Conservation (phyloP, 306 rosid species). For the Oxytropis ochrocephala region DNA sequence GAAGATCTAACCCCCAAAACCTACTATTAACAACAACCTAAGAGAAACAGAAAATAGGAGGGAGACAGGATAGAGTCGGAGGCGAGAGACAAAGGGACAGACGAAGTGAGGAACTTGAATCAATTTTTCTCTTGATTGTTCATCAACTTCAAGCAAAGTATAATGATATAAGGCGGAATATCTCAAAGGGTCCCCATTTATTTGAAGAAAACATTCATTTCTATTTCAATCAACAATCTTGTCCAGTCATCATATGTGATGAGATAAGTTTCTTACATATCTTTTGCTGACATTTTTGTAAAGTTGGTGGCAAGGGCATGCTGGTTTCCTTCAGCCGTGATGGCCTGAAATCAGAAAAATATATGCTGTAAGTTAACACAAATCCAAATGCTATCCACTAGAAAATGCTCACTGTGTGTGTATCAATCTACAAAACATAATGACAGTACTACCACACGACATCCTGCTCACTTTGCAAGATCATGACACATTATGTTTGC, state of each 20-base stretch:
- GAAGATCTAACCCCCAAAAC: no score
- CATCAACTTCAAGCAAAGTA: neutral
- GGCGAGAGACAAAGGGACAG: neutral
- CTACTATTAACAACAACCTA: no score
- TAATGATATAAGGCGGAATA: neutral
- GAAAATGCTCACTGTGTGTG: neutral
- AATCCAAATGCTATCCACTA: neutral
- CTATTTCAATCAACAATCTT: constrained; percentile 9
- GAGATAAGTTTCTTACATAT: constrained; percentile 57
- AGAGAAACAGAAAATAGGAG: no score
- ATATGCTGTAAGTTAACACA: constrained; percentile 6
- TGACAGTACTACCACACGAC: constrained; percentile 68
- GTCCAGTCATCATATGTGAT: neutral
- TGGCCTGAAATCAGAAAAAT: constrained; percentile 62
- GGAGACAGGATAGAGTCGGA: no score
- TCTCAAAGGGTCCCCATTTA: neutral
- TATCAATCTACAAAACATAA: neutral
- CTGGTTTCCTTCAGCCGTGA: constrained; percentile 98
- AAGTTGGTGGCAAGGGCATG: constrained; percentile 97
- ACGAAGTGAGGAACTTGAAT: neutral
- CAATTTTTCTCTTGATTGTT: constrained; percentile 6
- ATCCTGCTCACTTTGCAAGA: constrained; percentile 77
- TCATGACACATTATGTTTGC: constrained; percentile 99
- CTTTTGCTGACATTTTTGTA: constrained; percentile 96
- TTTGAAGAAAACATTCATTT: neutral